Evolutionary conservation across 495 filamentous ascomycete genomes (phyloP), one percentile per base, ranked within the genome.

Genomic region (Xylaria flabelliformis): DNA sequence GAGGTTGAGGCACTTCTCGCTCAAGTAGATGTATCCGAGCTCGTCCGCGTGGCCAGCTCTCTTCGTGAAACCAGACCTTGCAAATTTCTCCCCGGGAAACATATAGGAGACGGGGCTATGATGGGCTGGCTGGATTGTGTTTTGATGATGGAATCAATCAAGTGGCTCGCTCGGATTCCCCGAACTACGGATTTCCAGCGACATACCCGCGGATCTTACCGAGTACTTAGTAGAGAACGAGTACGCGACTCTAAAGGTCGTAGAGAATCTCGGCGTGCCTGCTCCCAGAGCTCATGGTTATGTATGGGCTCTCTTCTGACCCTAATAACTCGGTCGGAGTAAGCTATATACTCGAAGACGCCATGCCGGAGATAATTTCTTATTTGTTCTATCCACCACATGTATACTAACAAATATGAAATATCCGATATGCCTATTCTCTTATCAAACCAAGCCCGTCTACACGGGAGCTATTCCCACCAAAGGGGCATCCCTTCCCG

Each of bases 191-290:
- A 42, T 29, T 74, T 76, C 42, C 42, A 39, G 64, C 29, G 72
- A 74, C 46, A 8, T 42, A n/a, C 67, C 67, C 39, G 10, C 9
- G 13, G 58, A 76, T 26, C 69, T 74, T 8, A 69, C 68, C 24
- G 73, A 77, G 15, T 62, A 65, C 26, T 32, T 75, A 42, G 39
- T 79, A 15, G 61, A 73, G 39, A 51, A 24, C 5, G 77, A 77
- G 64, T 74, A 73, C 69, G 74, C 74, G n/a, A 77, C 77, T 56
- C 51, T 76, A 10, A 67, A 73, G 65, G 64, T 63, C 39, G 67
- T 78, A 15, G 67, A 77, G 36, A 44, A 34, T 12, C 29, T 63
- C 12, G 72, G 67, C 7, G 59, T 78, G 46, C 73, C 72, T 32
- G 34, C 70, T 26, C 69, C 74, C n/a, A 66, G 51, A 72, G 53